Percentiles rank a stretch among this genome's conserved stretches.
Conservation (phyloP, 2,329 filamentous ascomycete genomes). For the Cladosporium oxysporum region DNA sequence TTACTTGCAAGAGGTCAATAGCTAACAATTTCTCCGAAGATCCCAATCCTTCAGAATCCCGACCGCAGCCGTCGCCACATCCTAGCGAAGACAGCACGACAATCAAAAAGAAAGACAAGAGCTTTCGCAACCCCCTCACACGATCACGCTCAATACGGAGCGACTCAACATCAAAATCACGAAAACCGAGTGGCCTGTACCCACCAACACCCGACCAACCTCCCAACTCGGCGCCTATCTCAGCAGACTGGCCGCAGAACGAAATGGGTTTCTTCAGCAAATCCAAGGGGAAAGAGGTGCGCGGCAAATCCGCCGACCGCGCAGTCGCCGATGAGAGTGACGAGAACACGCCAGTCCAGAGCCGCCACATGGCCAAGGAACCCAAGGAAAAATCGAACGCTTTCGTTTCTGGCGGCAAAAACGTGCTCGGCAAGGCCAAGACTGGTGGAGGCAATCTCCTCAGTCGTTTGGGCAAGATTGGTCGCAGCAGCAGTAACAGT, state of each 20-base stretch:
- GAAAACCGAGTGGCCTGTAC: conserved; percentile 23
- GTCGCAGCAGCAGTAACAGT: conserved; percentile 63
- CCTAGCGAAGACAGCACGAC: conserved; percentile 33
- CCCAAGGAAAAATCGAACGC: conserved; percentile 30
- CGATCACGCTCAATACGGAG: conserved; percentile 34
- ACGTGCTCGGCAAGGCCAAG: conserved; percentile 31
- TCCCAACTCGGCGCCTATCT: conserved; percentile 33
- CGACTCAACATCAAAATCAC: conserved; percentile 34
- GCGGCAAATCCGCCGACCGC: conserved; percentile 38
- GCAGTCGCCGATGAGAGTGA: conserved; percentile 29
- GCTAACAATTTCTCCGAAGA: conserved; percentile 12
- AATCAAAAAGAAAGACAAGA: conserved; percentile 31
- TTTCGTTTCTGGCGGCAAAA: conserved; percentile 34
- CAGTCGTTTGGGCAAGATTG: conserved; percentile 34
- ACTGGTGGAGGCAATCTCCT: conserved; percentile 29
- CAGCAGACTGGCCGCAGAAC: conserved; percentile 30
- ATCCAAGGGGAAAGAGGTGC: conserved; percentile 30
- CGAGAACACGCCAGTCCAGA: conserved; percentile 27
- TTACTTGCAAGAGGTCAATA: not conserved
- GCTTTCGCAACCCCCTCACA: conserved; percentile 31
- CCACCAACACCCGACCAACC: conserved; percentile 27
- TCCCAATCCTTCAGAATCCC: conserved; percentile 11
- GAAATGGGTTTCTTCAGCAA: conserved; percentile 28
- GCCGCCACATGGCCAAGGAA: conserved; percentile 25
- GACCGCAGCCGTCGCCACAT: conserved; percentile 30